Percentiles rank a stretch among this genome's conserved stretches.
phyloP scores from a whole-genome alignment of 2,329 filamentous ascomycete genomes.

The Aspergillus unguis region DNA sequence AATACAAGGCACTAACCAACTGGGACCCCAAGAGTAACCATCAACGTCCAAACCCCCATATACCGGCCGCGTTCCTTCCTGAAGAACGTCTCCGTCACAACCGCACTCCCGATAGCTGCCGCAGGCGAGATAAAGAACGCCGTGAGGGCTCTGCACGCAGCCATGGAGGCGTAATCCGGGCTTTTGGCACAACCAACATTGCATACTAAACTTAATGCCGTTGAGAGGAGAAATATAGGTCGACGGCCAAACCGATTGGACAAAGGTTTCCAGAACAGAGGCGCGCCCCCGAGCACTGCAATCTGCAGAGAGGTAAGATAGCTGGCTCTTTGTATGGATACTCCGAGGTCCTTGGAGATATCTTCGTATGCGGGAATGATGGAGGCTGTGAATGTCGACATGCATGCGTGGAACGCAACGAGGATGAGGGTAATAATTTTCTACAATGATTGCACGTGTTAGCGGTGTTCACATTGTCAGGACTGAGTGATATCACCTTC shows the following conservation, averaged over 20 bases:
- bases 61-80: conserved; percentile 52
- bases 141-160: conserved; percentile 51
- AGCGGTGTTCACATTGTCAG: not conserved
- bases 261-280: conserved; percentile 57
- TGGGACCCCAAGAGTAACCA: conserved; percentile 53
- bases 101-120: conserved; percentile 52
- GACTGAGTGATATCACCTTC: conserved; percentile 37
- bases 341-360: conserved; percentile 51
- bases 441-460: not conserved
- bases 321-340: conserved; percentile 48
- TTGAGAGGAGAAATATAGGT: conserved; percentile 54
- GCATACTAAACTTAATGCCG: conserved; percentile 48
- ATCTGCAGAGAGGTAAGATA: conserved; percentile 58
- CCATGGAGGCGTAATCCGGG: conserved; percentile 49
- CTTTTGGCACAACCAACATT: conserved; percentile 57
- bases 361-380: conserved; percentile 55
- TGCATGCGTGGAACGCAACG: conserved; percentile 58
- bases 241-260: conserved; percentile 54
- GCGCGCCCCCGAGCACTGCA: conserved; percentile 51
- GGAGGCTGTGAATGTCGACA: conserved; percentile 55
- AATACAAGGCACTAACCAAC: conserved; percentile 6
- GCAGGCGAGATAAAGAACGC: conserved; percentile 59
- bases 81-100: conserved; percentile 59
- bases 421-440: conserved; percentile 41
- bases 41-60: conserved; percentile 57